A percentile compares a stretch with the other conserved stretches of the same genome.
These are phyloP conservation scores for Trichoderma koningiopsis DNA, from an alignment of 2,329 filamentous ascomycete genomes.

Conservation along the genomic window DNA sequence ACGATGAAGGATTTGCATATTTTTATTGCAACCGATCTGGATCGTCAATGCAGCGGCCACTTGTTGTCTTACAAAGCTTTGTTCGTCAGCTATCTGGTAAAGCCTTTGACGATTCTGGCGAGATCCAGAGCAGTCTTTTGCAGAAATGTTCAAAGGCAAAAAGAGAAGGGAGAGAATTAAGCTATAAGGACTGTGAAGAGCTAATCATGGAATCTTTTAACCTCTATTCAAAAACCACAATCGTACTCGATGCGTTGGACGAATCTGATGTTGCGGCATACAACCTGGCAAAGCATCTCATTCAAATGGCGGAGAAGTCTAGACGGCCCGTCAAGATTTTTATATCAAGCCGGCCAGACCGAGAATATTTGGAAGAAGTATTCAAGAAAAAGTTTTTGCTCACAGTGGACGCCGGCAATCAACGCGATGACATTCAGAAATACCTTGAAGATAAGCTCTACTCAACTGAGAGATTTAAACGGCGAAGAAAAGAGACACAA, in stretches of 20 bases:
- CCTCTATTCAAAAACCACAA: neutral
- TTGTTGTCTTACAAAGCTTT: neutral
- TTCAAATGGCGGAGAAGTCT: neutral
- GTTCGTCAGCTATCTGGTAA: neutral
- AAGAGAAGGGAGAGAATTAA: neutral
- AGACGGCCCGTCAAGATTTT: neutral
- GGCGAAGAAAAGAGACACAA: neutral
- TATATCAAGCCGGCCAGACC: neutral
- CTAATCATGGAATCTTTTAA: neutral
- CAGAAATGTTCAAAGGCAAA: neutral
- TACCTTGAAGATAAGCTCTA: neutral
- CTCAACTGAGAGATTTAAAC: neutral
- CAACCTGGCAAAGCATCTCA: neutral
- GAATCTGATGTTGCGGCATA: neutral
- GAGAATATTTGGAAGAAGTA: neutral
- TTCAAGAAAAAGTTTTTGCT: neutral
- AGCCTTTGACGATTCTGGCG: neutral
- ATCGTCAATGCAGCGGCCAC: neutral
- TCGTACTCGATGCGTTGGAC: neutral
- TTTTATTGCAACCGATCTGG: neutral
- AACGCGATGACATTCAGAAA: neutral
- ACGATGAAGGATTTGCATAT: neutral
- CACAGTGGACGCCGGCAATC: neutral
- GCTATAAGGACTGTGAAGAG: neutral
- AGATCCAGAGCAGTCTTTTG: neutral